phyloP scores from a whole-genome alignment of 345 rosid genomes.

The Moricandia arvensis region DNA sequence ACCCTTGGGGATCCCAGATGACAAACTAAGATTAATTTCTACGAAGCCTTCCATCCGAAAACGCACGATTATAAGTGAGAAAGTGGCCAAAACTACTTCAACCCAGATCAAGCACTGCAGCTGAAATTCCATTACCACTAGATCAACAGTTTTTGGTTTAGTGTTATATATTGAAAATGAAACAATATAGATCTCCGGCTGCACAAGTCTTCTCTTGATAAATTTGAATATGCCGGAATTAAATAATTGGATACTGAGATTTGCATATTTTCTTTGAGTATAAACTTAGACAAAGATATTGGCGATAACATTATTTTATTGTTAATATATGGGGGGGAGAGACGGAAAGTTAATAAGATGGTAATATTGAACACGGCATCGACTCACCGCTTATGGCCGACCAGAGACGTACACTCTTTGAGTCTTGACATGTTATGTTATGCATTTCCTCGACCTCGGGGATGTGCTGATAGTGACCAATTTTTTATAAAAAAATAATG shows the following conservation, averaged over 20 bases:
- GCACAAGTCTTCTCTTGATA: neutral
- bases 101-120: too few species aligned
- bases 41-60: too few species aligned
- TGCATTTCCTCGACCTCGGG: constrained; percentile 21
- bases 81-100: too few species aligned
- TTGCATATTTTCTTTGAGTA: constrained; percentile 4
- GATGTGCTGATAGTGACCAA: constrained; percentile 15
- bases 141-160: too few species aligned
- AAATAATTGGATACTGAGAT: neutral
- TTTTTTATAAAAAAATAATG: neutral
- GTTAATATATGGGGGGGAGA: too few species aligned
- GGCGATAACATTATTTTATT: neutral
- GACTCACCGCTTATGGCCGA: constrained; percentile 36
- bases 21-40: too few species aligned
- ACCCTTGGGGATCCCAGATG: too few species aligned
- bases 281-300: constrained; percentile 11
- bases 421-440: constrained; percentile 17
- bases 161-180: neutral
- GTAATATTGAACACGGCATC: constrained; percentile 24
- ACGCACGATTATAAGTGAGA: too few species aligned
- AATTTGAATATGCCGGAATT: neutral
- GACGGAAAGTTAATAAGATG: neutral
- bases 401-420: constrained; percentile 10
- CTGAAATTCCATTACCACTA: too few species aligned
- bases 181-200: neutral